These are phyloP conservation scores for Hortiboletus campestris DNA, from an alignment of 768 basidiomycete species.

Conservation along the genomic window DNA sequence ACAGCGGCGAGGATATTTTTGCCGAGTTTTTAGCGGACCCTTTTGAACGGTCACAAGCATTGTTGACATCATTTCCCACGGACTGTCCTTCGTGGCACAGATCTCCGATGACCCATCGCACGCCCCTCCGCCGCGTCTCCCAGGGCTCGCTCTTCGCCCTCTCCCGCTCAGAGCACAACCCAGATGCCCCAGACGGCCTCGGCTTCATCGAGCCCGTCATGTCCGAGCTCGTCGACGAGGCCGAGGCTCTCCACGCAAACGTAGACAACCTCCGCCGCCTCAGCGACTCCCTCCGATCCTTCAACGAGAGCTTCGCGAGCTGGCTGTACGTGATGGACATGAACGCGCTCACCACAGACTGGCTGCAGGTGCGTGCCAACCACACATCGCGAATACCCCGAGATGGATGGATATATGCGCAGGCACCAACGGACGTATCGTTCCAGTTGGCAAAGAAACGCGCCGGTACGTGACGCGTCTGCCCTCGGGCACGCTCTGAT, in stretches of 20 bases:
- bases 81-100: not conserved
- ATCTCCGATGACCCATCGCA: slow-evolving; percentile 33
- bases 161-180: slow-evolving; percentile 65
- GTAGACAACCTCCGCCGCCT: slow-evolving; percentile 68
- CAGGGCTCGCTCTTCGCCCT: slow-evolving; percentile 88
- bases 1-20: slow-evolving; percentile 14
- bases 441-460: slow-evolving; percentile 57
- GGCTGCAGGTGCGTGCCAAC: slow-evolving; percentile 63
- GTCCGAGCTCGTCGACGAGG: slow-evolving; percentile 85
- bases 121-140: slow-evolving; percentile 85
- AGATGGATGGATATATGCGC: not conserved
- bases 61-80: slow-evolving; percentile 17
- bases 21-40: not conserved
- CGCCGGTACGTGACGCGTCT: slow-evolving; percentile 45
- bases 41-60: slow-evolving; percentile 5
- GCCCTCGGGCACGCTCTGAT: not conserved
- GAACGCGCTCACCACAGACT: slow-evolving; percentile 92
- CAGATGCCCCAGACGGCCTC: slow-evolving; percentile 78
- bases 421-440: slow-evolving; percentile 63
- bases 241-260: slow-evolving; percentile 75
- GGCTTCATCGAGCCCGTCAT: slow-evolving; percentile 84
- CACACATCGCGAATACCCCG: not conserved
- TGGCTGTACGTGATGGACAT: slow-evolving; percentile 92
- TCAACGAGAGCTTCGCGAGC: slow-evolving; percentile 93
- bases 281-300: slow-evolving; percentile 72